phyloP scores from a whole-genome alignment of 148 eudicot genomes.

The Suaeda aralocaspica region DNA sequence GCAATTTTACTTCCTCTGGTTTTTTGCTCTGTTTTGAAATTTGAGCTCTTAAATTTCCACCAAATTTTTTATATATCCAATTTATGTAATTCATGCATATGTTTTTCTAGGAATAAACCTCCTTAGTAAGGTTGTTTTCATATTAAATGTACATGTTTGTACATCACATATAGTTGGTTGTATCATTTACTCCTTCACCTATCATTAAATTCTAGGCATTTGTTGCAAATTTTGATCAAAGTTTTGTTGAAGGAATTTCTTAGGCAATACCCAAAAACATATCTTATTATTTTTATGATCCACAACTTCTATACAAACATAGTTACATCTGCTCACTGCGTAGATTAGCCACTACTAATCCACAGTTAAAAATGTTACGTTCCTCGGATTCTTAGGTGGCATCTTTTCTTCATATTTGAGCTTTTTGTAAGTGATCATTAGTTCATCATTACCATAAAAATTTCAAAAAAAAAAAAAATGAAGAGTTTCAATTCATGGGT shows the following conservation, averaged over 20 bases:
- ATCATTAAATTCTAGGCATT: constrained; percentile 1
- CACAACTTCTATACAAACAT: too few species aligned
- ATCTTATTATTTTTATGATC: too few species aligned
- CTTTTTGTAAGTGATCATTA: too few species aligned
- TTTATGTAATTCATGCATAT: background rate
- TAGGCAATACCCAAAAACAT: constrained; percentile 7
- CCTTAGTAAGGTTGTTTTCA: background rate
- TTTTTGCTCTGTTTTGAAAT: constrained; percentile 19
- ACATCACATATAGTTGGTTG: constrained; percentile 15
- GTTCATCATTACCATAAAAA: too few species aligned
- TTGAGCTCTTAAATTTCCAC: background rate
- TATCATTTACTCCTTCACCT: constrained; percentile 13
- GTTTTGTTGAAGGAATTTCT: background rate
- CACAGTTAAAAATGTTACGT: too few species aligned
- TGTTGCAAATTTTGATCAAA: background rate
- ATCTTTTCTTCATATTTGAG: constrained; percentile 7
- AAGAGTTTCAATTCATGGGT: constrained; percentile 25
- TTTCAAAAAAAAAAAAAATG: constrained; percentile 28
- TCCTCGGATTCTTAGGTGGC: constrained; percentile 13
- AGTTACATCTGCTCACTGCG: too few species aligned
- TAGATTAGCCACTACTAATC: too few species aligned
- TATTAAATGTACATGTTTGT: constrained; percentile 10
- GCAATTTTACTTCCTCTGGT: background rate
- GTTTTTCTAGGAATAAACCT: constrained; percentile 2
- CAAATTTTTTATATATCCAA: background rate